Percentiles rank a stretch among this genome's conserved stretches.
These are phyloP conservation scores for Haplosporangium sp. DNA, from an alignment of 371 early-diverging fungal species.

Conservation along the genomic window DNA sequence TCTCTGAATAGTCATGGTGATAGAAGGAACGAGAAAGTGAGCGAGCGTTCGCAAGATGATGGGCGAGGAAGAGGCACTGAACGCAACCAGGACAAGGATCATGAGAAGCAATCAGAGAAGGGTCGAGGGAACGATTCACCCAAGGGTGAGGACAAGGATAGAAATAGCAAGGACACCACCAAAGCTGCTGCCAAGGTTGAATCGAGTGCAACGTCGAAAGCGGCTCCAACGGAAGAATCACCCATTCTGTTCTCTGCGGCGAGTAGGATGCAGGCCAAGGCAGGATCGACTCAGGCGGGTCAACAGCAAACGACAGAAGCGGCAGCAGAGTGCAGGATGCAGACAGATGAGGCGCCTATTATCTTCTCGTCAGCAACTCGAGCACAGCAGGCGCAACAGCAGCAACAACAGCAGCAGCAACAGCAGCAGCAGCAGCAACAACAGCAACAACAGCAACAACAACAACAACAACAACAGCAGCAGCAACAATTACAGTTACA, in stretches of 20 bases:
- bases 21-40: slow-evolving; percentile 4
- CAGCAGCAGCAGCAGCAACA: slow-evolving; percentile 15
- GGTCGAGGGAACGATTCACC: neutral
- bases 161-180: neutral
- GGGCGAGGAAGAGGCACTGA: neutral
- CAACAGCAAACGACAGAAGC: slow-evolving; percentile 7
- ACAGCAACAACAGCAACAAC: slow-evolving; percentile 3
- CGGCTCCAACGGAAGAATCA: slow-evolving; percentile 6
- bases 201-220: neutral
- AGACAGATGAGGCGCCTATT: slow-evolving; percentile 27
- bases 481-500: slow-evolving; percentile 5
- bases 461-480: neutral
- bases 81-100: slow-evolving; percentile 1
- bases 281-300: neutral
- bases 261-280: slow-evolving; percentile 20
- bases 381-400: slow-evolving; percentile 26
- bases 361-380: slow-evolving; percentile 36
- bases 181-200: slow-evolving; percentile 2
- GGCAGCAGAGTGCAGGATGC: neutral
- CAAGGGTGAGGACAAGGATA: neutral
- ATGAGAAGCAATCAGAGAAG: slow-evolving; percentile 11
- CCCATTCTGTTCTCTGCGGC: slow-evolving; percentile 39
- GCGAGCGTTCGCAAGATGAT: neutral
- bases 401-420: slow-evolving; percentile 27
- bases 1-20: neutral